These are phyloP conservation scores for Fusarium sterilihyphosum DNA, from an alignment of 2,329 filamentous ascomycete genomes.

Conservation along the genomic window DNA sequence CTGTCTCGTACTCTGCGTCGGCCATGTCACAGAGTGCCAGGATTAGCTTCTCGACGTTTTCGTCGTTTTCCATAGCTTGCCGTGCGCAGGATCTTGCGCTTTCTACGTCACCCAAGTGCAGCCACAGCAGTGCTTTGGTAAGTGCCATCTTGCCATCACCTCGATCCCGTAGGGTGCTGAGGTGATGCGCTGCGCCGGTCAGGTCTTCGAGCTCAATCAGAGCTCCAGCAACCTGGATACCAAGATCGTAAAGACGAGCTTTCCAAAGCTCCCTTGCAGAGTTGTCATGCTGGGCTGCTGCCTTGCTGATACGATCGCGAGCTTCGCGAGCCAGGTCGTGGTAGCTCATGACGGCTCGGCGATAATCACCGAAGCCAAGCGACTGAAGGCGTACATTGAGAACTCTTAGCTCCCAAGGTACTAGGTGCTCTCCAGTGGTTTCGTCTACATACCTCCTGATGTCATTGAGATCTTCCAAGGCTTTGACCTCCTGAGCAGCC, in stretches of 20 bases:
- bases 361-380: slow-evolving; percentile 84
- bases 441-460: slow-evolving; percentile 65
- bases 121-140: slow-evolving; percentile 73
- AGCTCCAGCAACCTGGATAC: slow-evolving; percentile 71
- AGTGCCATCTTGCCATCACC: slow-evolving; percentile 55
- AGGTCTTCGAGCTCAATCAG: slow-evolving; percentile 90
- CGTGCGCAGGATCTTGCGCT: slow-evolving; percentile 68
- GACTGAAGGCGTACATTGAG: slow-evolving; percentile 86
- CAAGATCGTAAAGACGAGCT: slow-evolving; percentile 77
- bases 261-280: slow-evolving; percentile 75
- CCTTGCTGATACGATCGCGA: slow-evolving; percentile 65
- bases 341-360: slow-evolving; percentile 87
- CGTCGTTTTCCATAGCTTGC: slow-evolving; percentile 40
- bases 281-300: slow-evolving; percentile 56
- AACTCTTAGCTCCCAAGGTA: slow-evolving; percentile 88
- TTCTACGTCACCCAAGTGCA: slow-evolving; percentile 81
- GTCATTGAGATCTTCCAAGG: slow-evolving; percentile 69
- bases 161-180: slow-evolving; percentile 65
- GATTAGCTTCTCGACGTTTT: slow-evolving; percentile 61
- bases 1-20: slow-evolving; percentile 75
- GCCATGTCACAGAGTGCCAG: slow-evolving; percentile 80
- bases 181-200: slow-evolving; percentile 78
- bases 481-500: slow-evolving; percentile 73
- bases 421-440: slow-evolving; percentile 68
- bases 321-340: slow-evolving; percentile 89